Base-by-base conservation (phyloP, 805 yeast species). In the Isabelozyma rhagii region DNA sequence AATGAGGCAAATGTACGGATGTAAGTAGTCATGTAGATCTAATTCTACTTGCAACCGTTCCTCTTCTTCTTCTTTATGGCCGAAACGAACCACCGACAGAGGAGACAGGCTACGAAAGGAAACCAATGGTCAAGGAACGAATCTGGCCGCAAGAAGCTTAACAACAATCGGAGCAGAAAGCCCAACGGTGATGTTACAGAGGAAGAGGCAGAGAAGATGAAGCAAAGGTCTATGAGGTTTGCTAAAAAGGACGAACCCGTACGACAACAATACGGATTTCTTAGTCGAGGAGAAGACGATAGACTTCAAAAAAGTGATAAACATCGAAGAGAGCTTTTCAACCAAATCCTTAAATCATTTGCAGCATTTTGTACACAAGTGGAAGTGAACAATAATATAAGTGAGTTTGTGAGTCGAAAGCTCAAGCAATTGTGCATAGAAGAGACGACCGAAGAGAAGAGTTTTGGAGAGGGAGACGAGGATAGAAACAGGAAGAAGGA, bases 211-310 rank as follows among this genome's bases (percentile, higher is more conserved):
- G 15, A n/a, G 15, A n/a, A 36, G 15, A 36, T 14, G 15, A 14
- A 21, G 25, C 25, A 21, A 21, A 40, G 15, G 18, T 17, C 25
- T 13, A 40, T 15, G 43, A 15, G n/a, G 10, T 18, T 15, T 17
- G 13, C 43, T 5, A 40, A 17, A 13, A 40, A 40, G 17, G 43
- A 18, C 17, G 15, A 39, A 31, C 6, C 38, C 44, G 15, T 14
- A 15, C n/a, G 40, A 38, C 53, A 54, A 14, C 74, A 68, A 6
- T 81, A 74, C 52, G 87, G 89, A 0, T 67, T 81, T 45, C 63
- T 83, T 7, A 84, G 89, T 53, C 67, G 89, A 49, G 88, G 89
- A 0, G 84, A 79, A 42, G 83, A 78, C 48, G 60, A 59, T 46
- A 60, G 78, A 39, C 67, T 85, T 41, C 83, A 77, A 55, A 57